phyloP scores from a whole-genome alignment of 208 protist species.

The Crithidia fasciculata region DNA sequence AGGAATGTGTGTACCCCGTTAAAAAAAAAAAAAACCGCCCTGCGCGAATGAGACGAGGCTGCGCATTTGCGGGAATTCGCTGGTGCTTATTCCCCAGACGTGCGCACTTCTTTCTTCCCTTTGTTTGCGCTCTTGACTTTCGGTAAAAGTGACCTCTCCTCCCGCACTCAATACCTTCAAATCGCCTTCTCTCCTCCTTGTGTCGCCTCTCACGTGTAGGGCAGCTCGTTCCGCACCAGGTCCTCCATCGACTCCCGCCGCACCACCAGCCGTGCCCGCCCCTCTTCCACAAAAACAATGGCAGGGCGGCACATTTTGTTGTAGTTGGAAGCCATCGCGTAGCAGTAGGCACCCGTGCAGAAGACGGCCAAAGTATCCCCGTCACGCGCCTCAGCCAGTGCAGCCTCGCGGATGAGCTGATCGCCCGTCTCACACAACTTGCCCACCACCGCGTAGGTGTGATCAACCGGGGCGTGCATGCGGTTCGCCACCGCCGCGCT shows the following conservation, averaged over 20 bases:
- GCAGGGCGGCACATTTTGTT: constrained; percentile 16
- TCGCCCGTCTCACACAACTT: constrained; percentile 22
- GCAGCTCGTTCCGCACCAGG: constrained; percentile 12
- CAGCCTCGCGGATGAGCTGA: constrained; percentile 1
- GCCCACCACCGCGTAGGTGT: constrained; percentile 14
- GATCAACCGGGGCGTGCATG: constrained; percentile 1
- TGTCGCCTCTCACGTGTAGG: neutral
- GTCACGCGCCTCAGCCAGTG: neutral
- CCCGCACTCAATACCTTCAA: no score
- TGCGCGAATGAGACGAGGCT: no score
- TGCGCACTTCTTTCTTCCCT: no score
- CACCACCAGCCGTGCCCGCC: constrained; percentile 1
- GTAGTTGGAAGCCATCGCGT: constrained; percentile 29
- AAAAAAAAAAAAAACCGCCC: no score
- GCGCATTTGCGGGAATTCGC: no score
- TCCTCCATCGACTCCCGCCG: constrained; percentile 11
- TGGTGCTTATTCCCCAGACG: no score
- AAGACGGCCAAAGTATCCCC: constrained; percentile 18
- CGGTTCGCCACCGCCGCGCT: neutral
- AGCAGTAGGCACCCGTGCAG: constrained; percentile 23
- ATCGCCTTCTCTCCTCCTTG: neutral
- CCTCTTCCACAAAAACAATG: constrained; percentile 13
- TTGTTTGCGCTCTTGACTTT: no score
- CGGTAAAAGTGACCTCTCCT: no score
- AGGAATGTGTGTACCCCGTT: neutral